Evolutionary conservation across 306 rosid species (phyloP).

Genomic region (Vachellia pachyceras): DNA sequence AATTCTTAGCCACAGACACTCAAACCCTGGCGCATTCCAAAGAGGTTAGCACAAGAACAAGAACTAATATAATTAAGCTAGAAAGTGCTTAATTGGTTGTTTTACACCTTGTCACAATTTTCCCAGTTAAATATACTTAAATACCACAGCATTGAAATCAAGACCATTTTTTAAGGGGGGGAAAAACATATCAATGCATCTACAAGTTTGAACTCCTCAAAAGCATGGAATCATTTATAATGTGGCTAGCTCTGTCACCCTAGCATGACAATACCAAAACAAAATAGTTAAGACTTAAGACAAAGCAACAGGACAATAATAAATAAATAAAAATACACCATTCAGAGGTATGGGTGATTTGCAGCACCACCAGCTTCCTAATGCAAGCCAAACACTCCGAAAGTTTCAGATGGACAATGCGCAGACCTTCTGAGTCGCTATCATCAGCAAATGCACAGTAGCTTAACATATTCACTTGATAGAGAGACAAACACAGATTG

Average conservation of each 20-base stretch:
- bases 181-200: conserved; percentile 31
- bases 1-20: not conserved
- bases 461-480: conserved; percentile 25
- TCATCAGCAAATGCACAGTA: conserved; percentile 17
- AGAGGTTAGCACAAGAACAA: not conserved
- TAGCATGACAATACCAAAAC: not conserved
- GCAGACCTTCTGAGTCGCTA: conserved; percentile 25
- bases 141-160: conserved; percentile 13
- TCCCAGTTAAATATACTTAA: not conserved
- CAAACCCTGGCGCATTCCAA: not conserved
- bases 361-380: conserved; percentile 1
- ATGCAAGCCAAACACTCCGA: conserved; percentile 27
- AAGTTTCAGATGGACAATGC: conserved; percentile 42
- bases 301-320: not conserved
- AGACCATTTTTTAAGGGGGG: not conserved
- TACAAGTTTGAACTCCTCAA: conserved; percentile 26
- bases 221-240: conserved; percentile 1
- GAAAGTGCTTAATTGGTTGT: conserved; percentile 10
- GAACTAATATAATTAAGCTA: not conserved
- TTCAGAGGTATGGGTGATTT: conserved; percentile 1
- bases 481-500: conserved; percentile 40
- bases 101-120: not conserved
- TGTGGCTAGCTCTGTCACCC: conserved; percentile 2
- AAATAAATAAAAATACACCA: conserved; percentile 7
- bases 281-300: not conserved